phyloP scores from a whole-genome alignment of 441 rosid species.

The Adansonia gregorii region DNA sequence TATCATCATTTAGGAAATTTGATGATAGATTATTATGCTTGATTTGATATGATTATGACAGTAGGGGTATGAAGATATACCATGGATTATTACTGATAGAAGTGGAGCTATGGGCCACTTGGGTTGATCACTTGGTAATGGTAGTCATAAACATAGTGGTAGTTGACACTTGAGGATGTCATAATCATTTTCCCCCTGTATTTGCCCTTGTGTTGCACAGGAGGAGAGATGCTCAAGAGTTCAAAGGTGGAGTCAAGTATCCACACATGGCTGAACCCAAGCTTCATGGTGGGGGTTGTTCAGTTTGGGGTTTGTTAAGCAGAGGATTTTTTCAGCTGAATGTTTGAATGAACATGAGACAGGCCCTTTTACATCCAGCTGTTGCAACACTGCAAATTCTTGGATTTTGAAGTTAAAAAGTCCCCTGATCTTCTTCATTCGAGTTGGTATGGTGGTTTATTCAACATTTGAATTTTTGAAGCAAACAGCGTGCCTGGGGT shows the following conservation, averaged over 20 bases:
- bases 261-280: not conserved
- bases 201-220: not conserved
- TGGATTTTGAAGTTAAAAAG: not conserved
- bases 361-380: not conserved
- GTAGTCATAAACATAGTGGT: slow-evolving; percentile 42
- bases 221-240: not conserved
- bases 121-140: slow-evolving; percentile 43
- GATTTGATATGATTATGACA: not conserved
- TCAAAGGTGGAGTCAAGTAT: not conserved
- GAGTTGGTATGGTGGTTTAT: too few species aligned
- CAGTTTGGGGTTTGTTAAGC: not conserved
- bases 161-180: slow-evolving; percentile 45
- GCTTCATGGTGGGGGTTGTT: not conserved
- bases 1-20: not conserved
- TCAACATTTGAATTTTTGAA: not conserved
- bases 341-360: not conserved
- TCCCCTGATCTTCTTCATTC: not conserved
- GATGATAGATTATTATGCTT: not conserved
- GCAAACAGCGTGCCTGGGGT: too few species aligned
- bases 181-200: slow-evolving; percentile 62
- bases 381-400: not conserved
- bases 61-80: slow-evolving; percentile 25
- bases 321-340: not conserved
- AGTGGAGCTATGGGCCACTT: slow-evolving; percentile 28
- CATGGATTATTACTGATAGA: slow-evolving; percentile 2